Conservation (phyloP, 352 stramenopile species). For the Phytophthora nicotianae region DNA sequence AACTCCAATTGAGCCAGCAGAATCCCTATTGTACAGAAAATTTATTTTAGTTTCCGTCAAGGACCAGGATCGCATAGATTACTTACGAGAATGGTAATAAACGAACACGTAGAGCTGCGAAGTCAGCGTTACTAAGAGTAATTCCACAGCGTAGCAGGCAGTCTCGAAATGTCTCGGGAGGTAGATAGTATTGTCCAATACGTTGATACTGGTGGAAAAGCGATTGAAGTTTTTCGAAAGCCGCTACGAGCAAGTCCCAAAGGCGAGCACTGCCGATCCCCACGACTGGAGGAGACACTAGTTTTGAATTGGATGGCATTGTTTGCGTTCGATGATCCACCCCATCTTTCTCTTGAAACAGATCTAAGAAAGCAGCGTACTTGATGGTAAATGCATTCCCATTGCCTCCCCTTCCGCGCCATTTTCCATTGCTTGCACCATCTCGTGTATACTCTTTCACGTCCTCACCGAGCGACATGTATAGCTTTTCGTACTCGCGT, state of each 20-base stretch:
- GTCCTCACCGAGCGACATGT: slow-evolving; percentile 46
- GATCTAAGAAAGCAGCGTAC: slow-evolving; percentile 64
- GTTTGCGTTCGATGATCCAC: slow-evolving; percentile 30
- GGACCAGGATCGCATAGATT: neutral
- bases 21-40: slow-evolving; percentile 42
- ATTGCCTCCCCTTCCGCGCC: slow-evolving; percentile 26
- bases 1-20: slow-evolving; percentile 48
- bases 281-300: slow-evolving; percentile 51
- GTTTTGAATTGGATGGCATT: slow-evolving; percentile 44
- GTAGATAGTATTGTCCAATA: slow-evolving; percentile 53
- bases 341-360: slow-evolving; percentile 43
- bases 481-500: slow-evolving; percentile 70
- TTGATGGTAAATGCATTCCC: slow-evolving; percentile 48
- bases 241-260: slow-evolving; percentile 65
- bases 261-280: slow-evolving; percentile 54
- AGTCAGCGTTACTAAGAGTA: slow-evolving; percentile 71
- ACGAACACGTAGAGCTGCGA: slow-evolving; percentile 63
- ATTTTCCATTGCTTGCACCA: slow-evolving; percentile 26
- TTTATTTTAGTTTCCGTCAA: neutral
- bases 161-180: slow-evolving; percentile 68
- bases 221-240: slow-evolving; percentile 53
- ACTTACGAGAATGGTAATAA: slow-evolving; percentile 66
- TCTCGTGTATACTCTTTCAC: slow-evolving; percentile 36
- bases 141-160: slow-evolving; percentile 64
- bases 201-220: slow-evolving; percentile 64